A percentile compares a stretch with the other conserved stretches of the same genome.
Conservation (phyloP, 208 protist species). For the Leishmania aethiopica region DNA sequence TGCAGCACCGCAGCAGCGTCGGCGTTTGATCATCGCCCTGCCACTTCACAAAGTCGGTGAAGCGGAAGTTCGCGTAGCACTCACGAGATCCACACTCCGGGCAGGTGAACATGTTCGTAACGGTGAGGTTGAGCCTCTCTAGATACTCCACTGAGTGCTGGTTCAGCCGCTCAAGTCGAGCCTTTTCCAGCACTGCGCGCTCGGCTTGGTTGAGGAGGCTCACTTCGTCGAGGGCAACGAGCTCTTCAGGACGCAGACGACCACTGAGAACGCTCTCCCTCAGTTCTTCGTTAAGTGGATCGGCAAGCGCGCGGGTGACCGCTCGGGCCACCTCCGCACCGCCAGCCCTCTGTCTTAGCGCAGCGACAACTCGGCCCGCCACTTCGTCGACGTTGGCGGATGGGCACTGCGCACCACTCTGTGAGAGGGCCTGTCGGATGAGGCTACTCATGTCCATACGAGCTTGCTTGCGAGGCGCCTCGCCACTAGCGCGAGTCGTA, state of each 20-base stretch:
- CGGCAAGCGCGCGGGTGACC: slow-evolving; percentile 45
- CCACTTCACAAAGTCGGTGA: slow-evolving; percentile 73
- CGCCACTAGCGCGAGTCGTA: neutral
- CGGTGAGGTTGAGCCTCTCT: slow-evolving; percentile 35
- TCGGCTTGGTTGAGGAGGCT: slow-evolving; percentile 48
- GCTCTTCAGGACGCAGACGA: slow-evolving; percentile 14
- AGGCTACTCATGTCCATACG: slow-evolving; percentile 21
- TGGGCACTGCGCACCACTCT: neutral
- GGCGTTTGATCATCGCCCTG: slow-evolving; percentile 62
- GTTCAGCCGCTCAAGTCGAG: slow-evolving; percentile 37
- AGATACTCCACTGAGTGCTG: slow-evolving; percentile 56
- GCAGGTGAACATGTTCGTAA: slow-evolving; percentile 61
- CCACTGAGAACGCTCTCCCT: slow-evolving; percentile 37
- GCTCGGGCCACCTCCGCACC: slow-evolving; percentile 38
- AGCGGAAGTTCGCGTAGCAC: slow-evolving; percentile 63
- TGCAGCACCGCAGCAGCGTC: slow-evolving; percentile 55
- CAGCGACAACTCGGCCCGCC: slow-evolving; percentile 27
- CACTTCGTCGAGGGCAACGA: slow-evolving; percentile 46
- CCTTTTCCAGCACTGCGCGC: slow-evolving; percentile 31
- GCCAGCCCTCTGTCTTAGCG: slow-evolving; percentile 23
- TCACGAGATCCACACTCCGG: slow-evolving; percentile 45
- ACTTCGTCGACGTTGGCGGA: slow-evolving; percentile 15
- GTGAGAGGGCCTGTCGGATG: slow-evolving; percentile 18
- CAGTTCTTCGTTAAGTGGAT: slow-evolving; percentile 58
- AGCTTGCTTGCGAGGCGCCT: slow-evolving; percentile 6